A percentile compares a stretch with the other conserved stretches of the same genome.
phyloP scores from a whole-genome alignment of 139 green algal species.

The Coelastrella sp. region DNA sequence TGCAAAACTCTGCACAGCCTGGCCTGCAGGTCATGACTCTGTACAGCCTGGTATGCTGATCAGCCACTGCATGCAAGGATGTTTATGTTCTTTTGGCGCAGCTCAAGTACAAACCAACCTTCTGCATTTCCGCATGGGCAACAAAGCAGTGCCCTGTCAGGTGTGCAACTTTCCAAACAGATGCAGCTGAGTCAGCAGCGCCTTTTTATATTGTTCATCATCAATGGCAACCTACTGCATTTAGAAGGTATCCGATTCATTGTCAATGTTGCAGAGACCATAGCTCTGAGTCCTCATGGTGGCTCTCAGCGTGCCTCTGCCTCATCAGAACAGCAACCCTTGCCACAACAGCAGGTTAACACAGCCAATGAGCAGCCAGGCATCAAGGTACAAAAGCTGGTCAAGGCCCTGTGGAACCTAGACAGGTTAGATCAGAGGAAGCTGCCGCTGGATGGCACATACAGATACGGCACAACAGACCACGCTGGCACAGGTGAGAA shows the following conservation, averaged over 20 bases:
- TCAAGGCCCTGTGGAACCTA: conserved; percentile 74
- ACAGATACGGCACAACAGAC: conserved; percentile 26
- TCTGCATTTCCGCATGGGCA: too few relatives aligned
- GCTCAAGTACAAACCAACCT: too few relatives aligned
- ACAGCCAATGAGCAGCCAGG: conserved; percentile 25
- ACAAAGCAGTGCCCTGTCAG: too few relatives aligned
- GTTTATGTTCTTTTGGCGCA: too few relatives aligned
- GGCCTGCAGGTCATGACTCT: not conserved
- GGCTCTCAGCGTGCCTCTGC: not conserved
- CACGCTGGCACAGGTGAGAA: conserved; percentile 22
- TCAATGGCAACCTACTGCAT: too few relatives aligned
- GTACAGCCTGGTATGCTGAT: too few relatives aligned
- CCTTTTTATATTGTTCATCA: too few relatives aligned
- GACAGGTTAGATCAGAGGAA: conserved; percentile 78
- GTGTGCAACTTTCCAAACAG: too few relatives aligned
- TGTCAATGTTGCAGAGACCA: conserved; percentile 3
- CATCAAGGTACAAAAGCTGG: conserved; percentile 59
- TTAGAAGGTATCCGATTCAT: too few relatives aligned
- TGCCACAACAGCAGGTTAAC: not conserved
- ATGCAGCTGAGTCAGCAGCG: too few relatives aligned
- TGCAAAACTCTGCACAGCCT: not conserved
- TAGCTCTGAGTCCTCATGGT: not conserved
- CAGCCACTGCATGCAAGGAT: too few relatives aligned
- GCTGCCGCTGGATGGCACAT: conserved; percentile 70
- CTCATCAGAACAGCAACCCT: not conserved